Evolutionary conservation across 306 rosid genomes (phyloP), one percentile per base, ranked within the genome.

Genomic region (Sicyos edulis): DNA sequence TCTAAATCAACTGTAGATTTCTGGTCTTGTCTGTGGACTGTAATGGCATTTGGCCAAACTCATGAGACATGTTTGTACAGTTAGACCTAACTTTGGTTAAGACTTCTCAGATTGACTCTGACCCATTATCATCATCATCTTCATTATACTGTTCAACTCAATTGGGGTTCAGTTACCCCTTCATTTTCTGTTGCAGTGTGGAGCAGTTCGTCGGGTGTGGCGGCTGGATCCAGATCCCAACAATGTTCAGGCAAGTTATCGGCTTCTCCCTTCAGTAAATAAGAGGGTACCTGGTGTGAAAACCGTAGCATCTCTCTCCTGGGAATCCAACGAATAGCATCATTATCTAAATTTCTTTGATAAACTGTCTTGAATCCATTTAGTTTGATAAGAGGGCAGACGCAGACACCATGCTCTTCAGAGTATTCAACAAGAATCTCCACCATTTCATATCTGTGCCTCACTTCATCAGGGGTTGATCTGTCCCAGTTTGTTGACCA

Each of bases 141-240:
- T 51, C 55, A 0, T 50, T 47, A 68, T 50, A 73, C 78, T 55
- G 70, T 77, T 78, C 73, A 77, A 45, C 32, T 37, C 69, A 62
- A 34, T 50, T 73, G 74, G 79, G 70, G 73, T 83, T 82, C 57
- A 16, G 78, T 44, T 81, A 81, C 45, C 76, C 73, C 29, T 77
- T 81, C 32, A 77, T 69, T 78, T 71, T 75, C 86, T 75, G 80
- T 45, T 10, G 85, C 88, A 62, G 85, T 82, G 73, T 89, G 92
- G 83, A 95, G 99, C 75, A 91, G 89, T 44, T 89, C 99, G 51
- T 95, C 97, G 8, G 99, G 99, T 70, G 96, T 95, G 55, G 99
- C 99, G 49, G 99, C 99, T 0, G 97, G 97, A 76, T 91, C 99
- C 7, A 91, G 91, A 76, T 95, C 99, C 97, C 97, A 95, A 73